Evolutionary conservation across 2,329 filamentous ascomycete genomes (phyloP), one percentile per base, ranked within the genome.

Genomic region (Lizonia empirigonia): DNA sequence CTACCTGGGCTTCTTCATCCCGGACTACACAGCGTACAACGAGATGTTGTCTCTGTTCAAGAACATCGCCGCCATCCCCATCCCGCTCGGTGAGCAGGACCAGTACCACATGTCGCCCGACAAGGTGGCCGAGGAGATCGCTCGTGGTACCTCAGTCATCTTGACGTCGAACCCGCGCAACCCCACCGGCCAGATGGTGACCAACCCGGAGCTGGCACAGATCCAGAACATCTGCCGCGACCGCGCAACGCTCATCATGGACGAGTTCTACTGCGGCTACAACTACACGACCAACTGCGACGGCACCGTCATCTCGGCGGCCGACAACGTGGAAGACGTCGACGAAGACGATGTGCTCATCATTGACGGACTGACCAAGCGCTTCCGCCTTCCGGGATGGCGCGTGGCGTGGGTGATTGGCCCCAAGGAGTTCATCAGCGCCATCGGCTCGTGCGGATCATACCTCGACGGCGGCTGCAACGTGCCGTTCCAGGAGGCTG

Each of bases 11-110:
- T 97, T 97, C 82, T 96, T 96, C 76, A 90, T 96, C 70, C 90
- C 90, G 36, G 71, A 97, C 74, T 97, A 97, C 77, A 96, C 92
- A 3, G 93, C 93, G 2, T 97, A 97, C 80, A 96, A 95, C 69
- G 92, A 97, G 79, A 97, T 97, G 92, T 77, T 97, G 77, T 91
- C 87, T 50, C 79, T 97, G 52, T 97, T 97, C 82, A 91, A 90
- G 77, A 96, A 96, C 74, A 73, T 71, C 34, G 69, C 71, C 15
- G 64, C 73, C n/a, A 74, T 75, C 29, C 73, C 73, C 13, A 72
- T 76, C 50, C 93, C 92, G 9, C 81, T 97, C 10, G 86, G 87
- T 26, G 87, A 91, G 66, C 85, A 89, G 53, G 92, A 97, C 70
- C 88, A 88, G 60, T 97, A 97, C 76, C 90, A 95, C 69, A 95